Base-by-base conservation (phyloP, 768 basidiomycete species). In the Mycena albidolilacea region DNA sequence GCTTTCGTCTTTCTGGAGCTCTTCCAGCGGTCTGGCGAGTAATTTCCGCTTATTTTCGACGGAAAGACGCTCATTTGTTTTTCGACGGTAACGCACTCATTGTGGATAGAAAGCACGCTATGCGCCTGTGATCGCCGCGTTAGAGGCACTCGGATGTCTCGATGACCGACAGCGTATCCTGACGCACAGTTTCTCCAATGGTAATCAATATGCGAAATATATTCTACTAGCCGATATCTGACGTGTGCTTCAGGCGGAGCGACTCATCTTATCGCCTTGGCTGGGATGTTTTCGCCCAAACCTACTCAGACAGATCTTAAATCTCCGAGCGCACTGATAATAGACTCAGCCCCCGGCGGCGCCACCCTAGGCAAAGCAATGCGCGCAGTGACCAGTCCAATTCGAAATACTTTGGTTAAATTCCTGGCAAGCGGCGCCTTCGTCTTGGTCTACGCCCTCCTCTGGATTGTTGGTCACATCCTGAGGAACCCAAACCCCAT, bases 121-220 rank as follows among this genome's bases (percentile, higher is more conserved):
- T 19, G 66, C 68, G 8, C 86, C 87, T 5, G 82, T 84, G 0
- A 76, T 86, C 4, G 84, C 84, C 15, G 77, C 76, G 0, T 75
- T 88, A 5, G 80, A 83, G 68, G 81, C 82, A 0, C 72, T 85
- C 9, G 85, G 84, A 12, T 84, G 80, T 57, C 75, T 86, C 35
- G 58, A 65, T 54, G 67, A 74, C 17, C 54, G 69, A 10, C 83
- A 82, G 41, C 80, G 84, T 19, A 78, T 88, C 19, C 78, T 89
- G 15, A 79, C 85, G 0, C 88, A 89, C 59, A 76, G 80, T 12
- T 89, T 89, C 70, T 88, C 87, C 0, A 88, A 88, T 50, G 88
- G 87, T 86, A 68, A 54, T 14, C 86, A 68, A 54, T 14, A 23
- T 2, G 48, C 21, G 6, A 41, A 38, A 17, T 10, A 39, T 59